Percentiles rank a stretch among this genome's conserved stretches.
Evolutionary conservation across 2,329 filamentous ascomycete species (phyloP).

Genomic region (Hymenoscyphus scutula): DNA sequence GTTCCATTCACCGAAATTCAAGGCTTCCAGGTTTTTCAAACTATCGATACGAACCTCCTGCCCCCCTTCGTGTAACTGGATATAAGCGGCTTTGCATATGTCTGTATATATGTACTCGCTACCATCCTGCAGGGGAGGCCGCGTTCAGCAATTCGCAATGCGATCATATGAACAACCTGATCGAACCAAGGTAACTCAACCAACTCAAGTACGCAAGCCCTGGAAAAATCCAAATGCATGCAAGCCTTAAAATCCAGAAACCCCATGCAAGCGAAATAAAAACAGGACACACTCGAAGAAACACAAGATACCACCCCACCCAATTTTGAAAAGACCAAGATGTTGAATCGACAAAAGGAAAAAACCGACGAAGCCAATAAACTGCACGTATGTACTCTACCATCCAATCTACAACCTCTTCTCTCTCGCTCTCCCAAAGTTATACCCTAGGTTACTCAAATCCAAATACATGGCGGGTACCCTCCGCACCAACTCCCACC

Average conservation of each 20-base stretch:
- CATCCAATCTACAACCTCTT: neutral
- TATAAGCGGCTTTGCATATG: too few relatives aligned
- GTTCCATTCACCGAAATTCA: too few relatives aligned
- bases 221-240: too few relatives aligned
- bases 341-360: neutral
- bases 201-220: too few relatives aligned
- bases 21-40: too few relatives aligned
- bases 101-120: too few relatives aligned
- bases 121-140: too few relatives aligned
- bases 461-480: conserved; percentile 33
- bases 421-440: conserved; percentile 25
- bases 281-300: neutral
- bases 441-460: conserved; percentile 26
- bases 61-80: too few relatives aligned
- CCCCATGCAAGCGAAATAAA: neutral
- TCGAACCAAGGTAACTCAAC: too few relatives aligned
- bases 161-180: too few relatives aligned
- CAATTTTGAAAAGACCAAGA: neutral
- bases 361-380: neutral
- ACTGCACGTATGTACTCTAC: neutral
- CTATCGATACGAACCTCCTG: too few relatives aligned
- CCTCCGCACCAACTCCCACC: conserved; percentile 24
- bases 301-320: neutral
- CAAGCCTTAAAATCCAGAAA: neutral
- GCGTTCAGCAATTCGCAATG: too few relatives aligned